phyloP scores from a whole-genome alignment of 139 green algal species.

The Medakamo hakoo region DNA sequence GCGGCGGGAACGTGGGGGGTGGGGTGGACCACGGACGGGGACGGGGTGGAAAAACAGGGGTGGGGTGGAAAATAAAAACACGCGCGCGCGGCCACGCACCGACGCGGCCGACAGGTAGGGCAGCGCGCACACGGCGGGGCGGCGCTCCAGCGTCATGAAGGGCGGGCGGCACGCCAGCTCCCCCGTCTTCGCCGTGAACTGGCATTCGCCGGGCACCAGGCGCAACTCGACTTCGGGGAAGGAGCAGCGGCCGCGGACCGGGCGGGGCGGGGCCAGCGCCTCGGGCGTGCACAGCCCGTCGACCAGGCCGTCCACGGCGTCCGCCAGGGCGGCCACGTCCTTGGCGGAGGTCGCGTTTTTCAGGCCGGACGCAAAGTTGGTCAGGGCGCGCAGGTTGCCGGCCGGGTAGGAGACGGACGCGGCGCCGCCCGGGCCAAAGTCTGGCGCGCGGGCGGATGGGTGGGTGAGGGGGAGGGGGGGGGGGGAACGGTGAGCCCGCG shows the following conservation, averaged over 20 bases:
- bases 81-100: too few relatives aligned
- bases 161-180: neutral
- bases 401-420: neutral
- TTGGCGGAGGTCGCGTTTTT: neutral
- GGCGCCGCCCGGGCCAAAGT: neutral
- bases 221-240: neutral
- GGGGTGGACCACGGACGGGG: too few relatives aligned
- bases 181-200: neutral
- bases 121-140: neutral
- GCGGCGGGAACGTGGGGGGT: too few relatives aligned
- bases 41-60: too few relatives aligned
- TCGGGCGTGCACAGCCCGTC: neutral
- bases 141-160: neutral
- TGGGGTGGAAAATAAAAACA: too few relatives aligned
- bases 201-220: neutral
- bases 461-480: neutral
- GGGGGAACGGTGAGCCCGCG: neutral
- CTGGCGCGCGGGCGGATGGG: neutral
- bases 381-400: neutral
- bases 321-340: neutral
- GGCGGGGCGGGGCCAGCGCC: neutral
- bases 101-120: neutral
- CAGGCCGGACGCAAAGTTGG: neutral
- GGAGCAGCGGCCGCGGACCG: neutral
- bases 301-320: neutral